phyloP scores from a whole-genome alignment of 768 basidiomycete genomes.

The Lactarius sp. region DNA sequence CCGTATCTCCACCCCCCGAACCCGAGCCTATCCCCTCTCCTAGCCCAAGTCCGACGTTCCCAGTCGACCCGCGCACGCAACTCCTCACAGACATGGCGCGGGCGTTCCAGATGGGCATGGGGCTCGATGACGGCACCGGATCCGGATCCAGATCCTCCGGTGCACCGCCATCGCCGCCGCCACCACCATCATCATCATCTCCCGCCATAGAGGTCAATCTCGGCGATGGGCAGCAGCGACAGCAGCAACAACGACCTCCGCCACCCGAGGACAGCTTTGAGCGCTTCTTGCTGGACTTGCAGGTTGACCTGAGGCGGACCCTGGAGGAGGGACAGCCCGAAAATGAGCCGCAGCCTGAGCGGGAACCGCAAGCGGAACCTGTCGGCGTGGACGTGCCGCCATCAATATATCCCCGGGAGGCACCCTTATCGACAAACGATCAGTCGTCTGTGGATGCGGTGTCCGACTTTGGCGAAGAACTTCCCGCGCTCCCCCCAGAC shows the following conservation, averaged over 20 bases:
- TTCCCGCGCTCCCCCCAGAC: constrained; percentile 15
- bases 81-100: constrained; percentile 81
- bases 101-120: constrained; percentile 69
- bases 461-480: background rate
- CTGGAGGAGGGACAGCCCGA: constrained; percentile 35
- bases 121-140: constrained; percentile 16
- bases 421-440: background rate
- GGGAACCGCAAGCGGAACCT: background rate
- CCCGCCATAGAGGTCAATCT: constrained; percentile 3
- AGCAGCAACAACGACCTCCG: constrained; percentile 23
- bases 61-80: constrained; percentile 48
- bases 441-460: background rate
- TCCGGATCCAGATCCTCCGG: constrained; percentile 1
- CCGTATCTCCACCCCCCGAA: background rate
- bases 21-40: constrained; percentile 1
- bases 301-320: constrained; percentile 63
- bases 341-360: background rate
- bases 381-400: background rate
- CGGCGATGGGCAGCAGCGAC: constrained; percentile 10
- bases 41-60: constrained; percentile 8
- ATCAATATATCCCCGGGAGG: constrained; percentile 13
- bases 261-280: constrained; percentile 71
- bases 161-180: background rate
- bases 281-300: constrained; percentile 73
- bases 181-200: background rate